These are phyloP conservation scores for Sugiyamaella smithiae DNA, from an alignment of 805 yeast species.

Conservation along the genomic window DNA sequence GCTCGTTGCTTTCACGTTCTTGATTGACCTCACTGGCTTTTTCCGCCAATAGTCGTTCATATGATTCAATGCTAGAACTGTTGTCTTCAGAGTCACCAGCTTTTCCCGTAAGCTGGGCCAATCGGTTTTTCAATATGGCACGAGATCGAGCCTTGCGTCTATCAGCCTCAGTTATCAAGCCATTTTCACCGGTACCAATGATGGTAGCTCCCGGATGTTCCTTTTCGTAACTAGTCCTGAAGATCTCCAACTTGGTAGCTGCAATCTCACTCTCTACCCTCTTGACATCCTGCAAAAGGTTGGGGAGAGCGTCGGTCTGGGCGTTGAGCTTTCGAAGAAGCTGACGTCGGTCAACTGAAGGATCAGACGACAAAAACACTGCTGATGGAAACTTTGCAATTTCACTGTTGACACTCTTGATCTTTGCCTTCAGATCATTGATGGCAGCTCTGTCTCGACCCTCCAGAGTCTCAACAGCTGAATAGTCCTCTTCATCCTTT, in stretches of 20 bases:
- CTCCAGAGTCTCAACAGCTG: slow-evolving; percentile 38
- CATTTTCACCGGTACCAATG: slow-evolving; percentile 82
- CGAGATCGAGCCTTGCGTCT: slow-evolving; percentile 75
- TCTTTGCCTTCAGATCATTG: slow-evolving; percentile 60
- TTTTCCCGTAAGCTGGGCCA: slow-evolving; percentile 91
- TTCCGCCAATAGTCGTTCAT: slow-evolving; percentile 42
- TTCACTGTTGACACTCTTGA: slow-evolving; percentile 44
- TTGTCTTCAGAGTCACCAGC: slow-evolving; percentile 43
- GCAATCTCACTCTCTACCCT: slow-evolving; percentile 67
- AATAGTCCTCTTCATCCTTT: slow-evolving; percentile 43
- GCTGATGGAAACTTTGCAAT: slow-evolving; percentile 28
- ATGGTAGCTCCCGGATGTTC: slow-evolving; percentile 70
- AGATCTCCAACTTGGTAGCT: slow-evolving; percentile 59
- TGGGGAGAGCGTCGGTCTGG: slow-evolving; percentile 72
- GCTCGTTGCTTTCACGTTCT: slow-evolving; percentile 55
- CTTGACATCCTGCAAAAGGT: slow-evolving; percentile 59
- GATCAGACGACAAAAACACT: slow-evolving; percentile 29
- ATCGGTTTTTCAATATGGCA: slow-evolving; percentile 75
- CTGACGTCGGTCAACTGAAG: slow-evolving; percentile 47
- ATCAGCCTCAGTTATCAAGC: slow-evolving; percentile 80
- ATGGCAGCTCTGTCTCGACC: slow-evolving; percentile 51
- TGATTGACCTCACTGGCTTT: slow-evolving; percentile 51
- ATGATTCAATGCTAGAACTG: slow-evolving; percentile 46
- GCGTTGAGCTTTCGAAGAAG: slow-evolving; percentile 55
- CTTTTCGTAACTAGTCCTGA: slow-evolving; percentile 51